These are phyloP conservation scores for Podaxis mareebaensis DNA, from an alignment of 768 basidiomycete genomes.

Conservation along the genomic window DNA sequence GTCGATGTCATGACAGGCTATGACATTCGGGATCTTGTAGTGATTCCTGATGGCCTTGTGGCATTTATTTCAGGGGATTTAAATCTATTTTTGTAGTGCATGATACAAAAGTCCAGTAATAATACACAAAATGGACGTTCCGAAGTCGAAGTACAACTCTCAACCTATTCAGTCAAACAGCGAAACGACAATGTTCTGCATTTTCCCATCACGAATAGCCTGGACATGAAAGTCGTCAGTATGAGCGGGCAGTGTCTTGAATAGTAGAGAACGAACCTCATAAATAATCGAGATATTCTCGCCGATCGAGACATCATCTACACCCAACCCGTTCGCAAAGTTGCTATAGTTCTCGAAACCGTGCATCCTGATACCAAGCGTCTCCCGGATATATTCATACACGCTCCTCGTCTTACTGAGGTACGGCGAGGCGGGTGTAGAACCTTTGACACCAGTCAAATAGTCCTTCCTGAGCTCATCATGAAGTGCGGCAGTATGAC, in stretches of 20 bases:
- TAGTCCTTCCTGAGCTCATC: conserved; percentile 52
- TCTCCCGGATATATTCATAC: conserved; percentile 70
- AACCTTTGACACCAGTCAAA: conserved; percentile 56
- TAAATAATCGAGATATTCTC: conserved; percentile 74
- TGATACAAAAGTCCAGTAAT: neutral
- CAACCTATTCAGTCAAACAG: conserved; percentile 39
- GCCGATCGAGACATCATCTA: conserved; percentile 62
- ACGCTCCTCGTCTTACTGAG: conserved; percentile 63
- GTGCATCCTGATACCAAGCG: conserved; percentile 71
- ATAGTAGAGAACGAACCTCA: conserved; percentile 44
- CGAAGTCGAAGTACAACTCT: neutral
- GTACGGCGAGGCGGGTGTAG: conserved; percentile 61
- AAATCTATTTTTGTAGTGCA: neutral
- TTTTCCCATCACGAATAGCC: conserved; percentile 72
- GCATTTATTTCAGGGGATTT: neutral
- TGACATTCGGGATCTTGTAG: neutral
- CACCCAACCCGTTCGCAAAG: conserved; percentile 44
- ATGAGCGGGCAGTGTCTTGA: neutral
- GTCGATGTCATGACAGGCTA: neutral
- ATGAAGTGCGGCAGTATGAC: conserved; percentile 45
- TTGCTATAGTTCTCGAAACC: conserved; percentile 64
- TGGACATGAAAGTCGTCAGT: conserved; percentile 17
- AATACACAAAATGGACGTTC: neutral
- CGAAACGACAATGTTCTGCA: conserved; percentile 56
- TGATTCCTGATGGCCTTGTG: neutral